phyloP scores from a whole-genome alignment of 2,329 filamentous ascomycete species.

The Alternaria metachromatica region DNA sequence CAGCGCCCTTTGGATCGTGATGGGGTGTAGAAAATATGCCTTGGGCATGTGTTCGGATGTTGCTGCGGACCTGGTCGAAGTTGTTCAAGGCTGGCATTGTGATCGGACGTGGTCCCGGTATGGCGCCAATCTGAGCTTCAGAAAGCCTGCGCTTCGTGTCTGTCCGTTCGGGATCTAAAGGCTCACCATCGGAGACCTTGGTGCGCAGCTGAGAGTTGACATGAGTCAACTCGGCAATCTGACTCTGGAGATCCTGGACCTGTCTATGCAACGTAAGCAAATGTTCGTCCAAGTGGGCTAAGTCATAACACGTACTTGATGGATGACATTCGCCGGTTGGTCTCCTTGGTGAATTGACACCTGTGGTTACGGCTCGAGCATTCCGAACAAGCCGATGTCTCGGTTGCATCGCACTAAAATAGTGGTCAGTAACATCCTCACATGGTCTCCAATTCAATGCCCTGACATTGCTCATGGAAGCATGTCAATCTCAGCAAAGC shows the following conservation, averaged over 20 bases:
- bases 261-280: constrained; percentile 60
- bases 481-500: constrained; percentile 1
- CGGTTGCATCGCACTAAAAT: constrained; percentile 84
- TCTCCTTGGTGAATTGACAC: constrained; percentile 99
- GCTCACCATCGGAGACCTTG: constrained; percentile 61
- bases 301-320: constrained; percentile 72
- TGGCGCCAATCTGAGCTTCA: constrained; percentile 14
- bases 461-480: not conserved
- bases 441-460: not conserved
- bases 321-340: constrained; percentile 96
- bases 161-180: constrained; percentile 51
- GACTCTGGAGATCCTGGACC: constrained; percentile 94
- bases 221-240: constrained; percentile 78
- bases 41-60: constrained; percentile 74
- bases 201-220: constrained; percentile 78
- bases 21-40: constrained; percentile 82
- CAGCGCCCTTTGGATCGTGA: constrained; percentile 58
- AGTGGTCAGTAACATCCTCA: constrained; percentile 18
- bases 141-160: constrained; percentile 56
- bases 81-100: constrained; percentile 69
- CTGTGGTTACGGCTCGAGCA: constrained; percentile 96
- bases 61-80: constrained; percentile 72
- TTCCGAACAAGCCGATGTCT: constrained; percentile 94
- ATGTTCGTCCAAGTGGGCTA: not conserved
- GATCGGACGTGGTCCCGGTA: constrained; percentile 53